These are phyloP conservation scores for Chrysopogon serrulatus DNA, from an alignment of 176 grass and related monocot genomes.

Conservation along the genomic window DNA sequence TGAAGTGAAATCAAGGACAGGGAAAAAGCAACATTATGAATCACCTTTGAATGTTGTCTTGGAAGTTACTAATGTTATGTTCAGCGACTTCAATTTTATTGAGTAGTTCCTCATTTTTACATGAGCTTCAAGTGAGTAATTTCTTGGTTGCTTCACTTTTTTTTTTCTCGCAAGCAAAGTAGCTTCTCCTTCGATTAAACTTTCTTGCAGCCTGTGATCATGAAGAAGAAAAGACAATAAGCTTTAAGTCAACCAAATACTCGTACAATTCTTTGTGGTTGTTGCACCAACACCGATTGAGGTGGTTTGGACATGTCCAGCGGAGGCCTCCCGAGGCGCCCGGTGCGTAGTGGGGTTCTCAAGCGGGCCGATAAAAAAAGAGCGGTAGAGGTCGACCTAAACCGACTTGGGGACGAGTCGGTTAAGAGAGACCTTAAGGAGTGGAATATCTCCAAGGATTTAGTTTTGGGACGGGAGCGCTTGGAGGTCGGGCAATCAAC, in stretches of 20 bases:
- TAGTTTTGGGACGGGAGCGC: too few species aligned
- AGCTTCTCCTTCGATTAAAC: conserved; percentile 40
- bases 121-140: conserved; percentile 43
- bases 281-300: too few species aligned
- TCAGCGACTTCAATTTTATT: conserved; percentile 53
- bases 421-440: too few species aligned
- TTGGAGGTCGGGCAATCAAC: too few species aligned
- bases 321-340: too few species aligned
- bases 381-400: too few species aligned
- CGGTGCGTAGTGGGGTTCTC: too few species aligned
- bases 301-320: too few species aligned
- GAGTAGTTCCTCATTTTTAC: conserved; percentile 43
- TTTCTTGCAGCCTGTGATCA: conserved; percentile 68
- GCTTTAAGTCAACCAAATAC: conserved; percentile 1
- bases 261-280: conserved; percentile 12
- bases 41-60: conserved; percentile 48
- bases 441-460: too few species aligned
- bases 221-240: conserved; percentile 23
- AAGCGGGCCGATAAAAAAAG: too few species aligned
- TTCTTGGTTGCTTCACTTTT: conserved; percentile 53
- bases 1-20: conserved; percentile 11
- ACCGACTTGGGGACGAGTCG: too few species aligned
- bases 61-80: conserved; percentile 42
- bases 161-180: conserved; percentile 48
- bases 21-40: not conserved